Conservation (phyloP, 1,139 yeast species). For the Taphrina flavorubra region DNA sequence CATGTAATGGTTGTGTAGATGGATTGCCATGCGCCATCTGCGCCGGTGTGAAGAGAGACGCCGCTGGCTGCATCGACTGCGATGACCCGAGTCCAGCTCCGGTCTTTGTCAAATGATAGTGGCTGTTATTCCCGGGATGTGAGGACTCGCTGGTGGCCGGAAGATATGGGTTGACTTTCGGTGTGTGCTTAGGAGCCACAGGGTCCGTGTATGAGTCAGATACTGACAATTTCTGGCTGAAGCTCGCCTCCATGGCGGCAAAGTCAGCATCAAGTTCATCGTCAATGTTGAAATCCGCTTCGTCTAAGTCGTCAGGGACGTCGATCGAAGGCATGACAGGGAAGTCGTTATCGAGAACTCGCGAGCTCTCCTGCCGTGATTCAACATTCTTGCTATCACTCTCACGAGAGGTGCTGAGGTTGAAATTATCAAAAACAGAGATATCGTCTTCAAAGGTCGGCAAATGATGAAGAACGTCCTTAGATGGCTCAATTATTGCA, state of each 20-base stretch:
- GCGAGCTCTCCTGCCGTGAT: neutral
- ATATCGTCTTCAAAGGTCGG: neutral
- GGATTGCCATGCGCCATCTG: neutral
- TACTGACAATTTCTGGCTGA: slow-evolving; percentile 1
- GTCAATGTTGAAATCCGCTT: slow-evolving; percentile 33
- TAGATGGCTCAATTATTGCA: neutral
- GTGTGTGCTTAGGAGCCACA: neutral
- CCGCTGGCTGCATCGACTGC: neutral
- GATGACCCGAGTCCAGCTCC: neutral
- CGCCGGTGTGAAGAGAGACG: slow-evolving; percentile 29
- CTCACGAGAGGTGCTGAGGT: neutral
- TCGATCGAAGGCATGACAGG: neutral
- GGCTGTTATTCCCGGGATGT: neutral
- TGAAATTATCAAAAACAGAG: neutral
- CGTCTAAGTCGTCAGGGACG: slow-evolving; percentile 31
- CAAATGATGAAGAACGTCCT: neutral
- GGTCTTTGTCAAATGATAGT: neutral
- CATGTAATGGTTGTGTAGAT: neutral
- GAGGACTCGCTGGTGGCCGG: neutral
- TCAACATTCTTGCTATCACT: neutral
- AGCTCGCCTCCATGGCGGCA: slow-evolving; percentile 28
- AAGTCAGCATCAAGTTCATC: slow-evolving; percentile 34
- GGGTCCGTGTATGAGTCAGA: neutral
- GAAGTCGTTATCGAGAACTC: neutral
- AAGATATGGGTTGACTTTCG: slow-evolving; percentile 14